Evolutionary conservation across 495 filamentous ascomycete species (phyloP), one percentile per base, ranked within the genome.

Genomic region (Filosporella fistucella): DNA sequence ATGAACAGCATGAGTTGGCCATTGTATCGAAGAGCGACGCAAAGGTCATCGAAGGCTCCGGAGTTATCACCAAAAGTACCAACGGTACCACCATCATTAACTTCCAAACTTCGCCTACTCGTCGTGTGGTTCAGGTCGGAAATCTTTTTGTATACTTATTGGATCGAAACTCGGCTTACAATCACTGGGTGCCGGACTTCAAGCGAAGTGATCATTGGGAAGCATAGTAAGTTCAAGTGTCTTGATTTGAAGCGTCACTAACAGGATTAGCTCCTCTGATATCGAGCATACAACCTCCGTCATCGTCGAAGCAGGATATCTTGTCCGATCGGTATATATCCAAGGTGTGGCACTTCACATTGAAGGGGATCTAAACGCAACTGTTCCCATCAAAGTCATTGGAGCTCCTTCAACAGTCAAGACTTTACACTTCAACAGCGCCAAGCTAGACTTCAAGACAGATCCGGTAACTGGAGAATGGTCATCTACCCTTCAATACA

Each of bases 281-380:
- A 63, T 68, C 26, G 48, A 30, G 7, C 53, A 59, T 35, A 66
- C 65, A 14, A 68, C 67, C 0, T 72, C 77, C 0, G 64, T 87
- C 3, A 85, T 90, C 45, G 69, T 89, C 48, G 75, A 83, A 47
- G 87, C 82, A 0, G 81, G 84, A 5, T 89, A 90, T 56, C 81
- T 91, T n/a, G 69, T 90, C 23, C 78, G 87, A 12, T 78, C 68
- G 7, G 83, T 80, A 1, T 68, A 67, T 7, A 48, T 86, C 5
- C 28, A 70, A 20, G 72, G 74, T 11, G 57, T 48, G 6, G 67
- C 69, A 11, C 63, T 89, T 3, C 65, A 78, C 26, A 60, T 91
- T 18, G 75, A 75, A 22, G 86, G 81, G 7, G 87, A 91, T 56
- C 72, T 89, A 61, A 89, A 90, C 54, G 65, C 70, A 3, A 86